Percentiles rank a stretch among this genome's conserved stretches.
phyloP scores from a whole-genome alignment of 495 filamentous ascomycete genomes.

The Xylaria curta region DNA sequence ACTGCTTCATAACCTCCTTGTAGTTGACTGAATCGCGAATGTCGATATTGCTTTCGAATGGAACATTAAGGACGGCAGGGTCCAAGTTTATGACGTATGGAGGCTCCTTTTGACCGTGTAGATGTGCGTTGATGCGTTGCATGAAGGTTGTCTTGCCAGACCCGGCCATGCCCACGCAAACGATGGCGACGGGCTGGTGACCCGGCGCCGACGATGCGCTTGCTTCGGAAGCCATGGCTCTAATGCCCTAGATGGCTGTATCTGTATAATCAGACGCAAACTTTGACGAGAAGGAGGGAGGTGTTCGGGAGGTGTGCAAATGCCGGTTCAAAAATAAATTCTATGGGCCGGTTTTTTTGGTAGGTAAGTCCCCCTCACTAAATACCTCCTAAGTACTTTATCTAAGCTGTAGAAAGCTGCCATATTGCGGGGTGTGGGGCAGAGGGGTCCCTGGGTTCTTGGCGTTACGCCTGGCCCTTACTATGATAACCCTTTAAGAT shows the following conservation, averaged over 20 bases:
- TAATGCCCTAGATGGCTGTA: not conserved
- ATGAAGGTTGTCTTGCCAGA: slow-evolving; percentile 99
- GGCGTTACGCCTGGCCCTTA: too few species aligned
- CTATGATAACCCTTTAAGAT: not conserved
- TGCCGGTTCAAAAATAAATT: slow-evolving; percentile 6
- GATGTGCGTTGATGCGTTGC: slow-evolving; percentile 92
- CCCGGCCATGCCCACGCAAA: slow-evolving; percentile 97
- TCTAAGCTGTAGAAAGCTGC: not conserved
- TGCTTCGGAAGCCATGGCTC: slow-evolving; percentile 23
- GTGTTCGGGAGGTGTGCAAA: not conserved
- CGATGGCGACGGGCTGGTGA: slow-evolving; percentile 66
- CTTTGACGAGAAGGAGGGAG: not conserved
- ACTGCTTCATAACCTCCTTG: slow-evolving; percentile 99
- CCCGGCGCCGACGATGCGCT: slow-evolving; percentile 18
- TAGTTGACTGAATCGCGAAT: slow-evolving; percentile 99
- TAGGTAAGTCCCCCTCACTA: not conserved
- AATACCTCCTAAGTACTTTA: too few species aligned
- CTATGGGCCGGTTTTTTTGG: slow-evolving; percentile 3
- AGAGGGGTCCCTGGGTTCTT: not conserved
- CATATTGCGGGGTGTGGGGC: slow-evolving; percentile 16
- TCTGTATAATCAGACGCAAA: not conserved
- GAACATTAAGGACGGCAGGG: slow-evolving; percentile 90
- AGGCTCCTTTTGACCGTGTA: slow-evolving; percentile 73
- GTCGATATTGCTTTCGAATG: slow-evolving; percentile 98
- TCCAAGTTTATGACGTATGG: slow-evolving; percentile 98